Percentiles rank a stretch among this genome's conserved stretches.
phyloP scores from a whole-genome alignment of 805 yeast species.

The Saturnispora kantuleensis region DNA sequence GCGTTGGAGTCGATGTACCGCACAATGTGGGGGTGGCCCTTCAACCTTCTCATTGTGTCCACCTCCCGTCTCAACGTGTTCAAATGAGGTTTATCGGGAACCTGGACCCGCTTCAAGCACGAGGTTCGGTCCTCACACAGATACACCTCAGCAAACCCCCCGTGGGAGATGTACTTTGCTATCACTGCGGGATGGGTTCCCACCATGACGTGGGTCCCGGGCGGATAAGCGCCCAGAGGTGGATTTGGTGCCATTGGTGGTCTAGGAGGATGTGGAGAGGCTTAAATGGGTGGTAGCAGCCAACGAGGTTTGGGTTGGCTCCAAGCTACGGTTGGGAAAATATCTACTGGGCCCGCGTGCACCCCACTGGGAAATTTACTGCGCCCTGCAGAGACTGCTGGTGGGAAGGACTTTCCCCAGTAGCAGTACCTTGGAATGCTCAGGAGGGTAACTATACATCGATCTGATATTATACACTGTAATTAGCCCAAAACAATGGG shows the following conservation, averaged over 20 bases:
- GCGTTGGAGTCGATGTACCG: slow-evolving; percentile 72
- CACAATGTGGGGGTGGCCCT: slow-evolving; percentile 50
- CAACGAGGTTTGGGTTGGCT: no score
- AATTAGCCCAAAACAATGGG: background rate
- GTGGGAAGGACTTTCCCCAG: no score
- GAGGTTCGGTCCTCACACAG: slow-evolving; percentile 48
- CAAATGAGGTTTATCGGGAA: slow-evolving; percentile 60
- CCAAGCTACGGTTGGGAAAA: no score
- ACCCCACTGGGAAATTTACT: no score
- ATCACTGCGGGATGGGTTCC: slow-evolving; percentile 40
- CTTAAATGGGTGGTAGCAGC: no score
- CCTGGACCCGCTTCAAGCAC: slow-evolving; percentile 66
- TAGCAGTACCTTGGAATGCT: no score
- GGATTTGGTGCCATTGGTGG: slow-evolving; percentile 8
- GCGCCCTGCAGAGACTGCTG: no score
- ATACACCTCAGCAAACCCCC: slow-evolving; percentile 79
- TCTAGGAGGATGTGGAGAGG: background rate
- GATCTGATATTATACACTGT: background rate
- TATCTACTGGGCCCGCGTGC: no score
- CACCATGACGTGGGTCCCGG: slow-evolving; percentile 40
- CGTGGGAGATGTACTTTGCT: slow-evolving; percentile 34
- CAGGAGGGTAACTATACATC: no score
- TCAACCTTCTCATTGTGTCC: slow-evolving; percentile 62
- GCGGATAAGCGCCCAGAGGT: slow-evolving; percentile 18
- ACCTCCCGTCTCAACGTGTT: slow-evolving; percentile 62